Conservation (phyloP, 2,329 filamentous ascomycete genomes). For the Truncatella angustata region DNA sequence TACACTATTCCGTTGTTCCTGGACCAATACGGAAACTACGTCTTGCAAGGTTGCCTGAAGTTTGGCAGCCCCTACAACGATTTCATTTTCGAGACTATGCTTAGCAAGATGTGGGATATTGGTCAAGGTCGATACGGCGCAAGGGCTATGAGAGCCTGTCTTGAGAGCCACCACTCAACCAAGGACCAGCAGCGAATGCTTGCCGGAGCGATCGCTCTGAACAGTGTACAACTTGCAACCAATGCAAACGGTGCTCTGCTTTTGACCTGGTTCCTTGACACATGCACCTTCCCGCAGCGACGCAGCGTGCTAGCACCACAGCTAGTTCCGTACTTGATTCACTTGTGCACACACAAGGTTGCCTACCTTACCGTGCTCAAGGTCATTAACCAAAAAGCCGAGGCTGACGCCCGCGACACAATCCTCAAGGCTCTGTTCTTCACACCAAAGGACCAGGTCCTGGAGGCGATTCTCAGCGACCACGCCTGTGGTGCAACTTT, state of each 20-base stretch:
- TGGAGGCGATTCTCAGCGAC: slow-evolving; percentile 89
- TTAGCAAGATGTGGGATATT: slow-evolving; percentile 90
- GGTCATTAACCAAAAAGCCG: slow-evolving; percentile 96
- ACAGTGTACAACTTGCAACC: slow-evolving; percentile 93
- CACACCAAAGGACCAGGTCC: slow-evolving; percentile 76
- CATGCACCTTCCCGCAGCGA: slow-evolving; percentile 90
- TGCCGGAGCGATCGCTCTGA: slow-evolving; percentile 89
- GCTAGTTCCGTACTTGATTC: slow-evolving; percentile 87
- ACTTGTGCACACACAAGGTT: slow-evolving; percentile 97
- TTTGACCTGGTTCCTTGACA: slow-evolving; percentile 96
- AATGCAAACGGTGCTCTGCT: slow-evolving; percentile 94
- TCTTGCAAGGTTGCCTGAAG: slow-evolving; percentile 92
- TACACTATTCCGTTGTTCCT: slow-evolving; percentile 91
- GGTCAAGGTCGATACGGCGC: slow-evolving; percentile 92
- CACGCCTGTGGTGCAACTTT: slow-evolving; percentile 89
- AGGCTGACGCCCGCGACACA: slow-evolving; percentile 85
- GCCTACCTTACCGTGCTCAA: slow-evolving; percentile 96
- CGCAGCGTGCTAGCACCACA: slow-evolving; percentile 89
- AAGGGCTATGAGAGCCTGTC: slow-evolving; percentile 91
- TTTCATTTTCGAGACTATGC: slow-evolving; percentile 98
- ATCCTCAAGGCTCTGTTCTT: slow-evolving; percentile 93
- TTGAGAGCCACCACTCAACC: slow-evolving; percentile 92
- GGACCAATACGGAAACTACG: slow-evolving; percentile 98
- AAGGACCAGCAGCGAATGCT: slow-evolving; percentile 96
- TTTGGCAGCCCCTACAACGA: slow-evolving; percentile 88